Conservation (phyloP, 768 basidiomycete species). For the Lactifluus volemus region DNA sequence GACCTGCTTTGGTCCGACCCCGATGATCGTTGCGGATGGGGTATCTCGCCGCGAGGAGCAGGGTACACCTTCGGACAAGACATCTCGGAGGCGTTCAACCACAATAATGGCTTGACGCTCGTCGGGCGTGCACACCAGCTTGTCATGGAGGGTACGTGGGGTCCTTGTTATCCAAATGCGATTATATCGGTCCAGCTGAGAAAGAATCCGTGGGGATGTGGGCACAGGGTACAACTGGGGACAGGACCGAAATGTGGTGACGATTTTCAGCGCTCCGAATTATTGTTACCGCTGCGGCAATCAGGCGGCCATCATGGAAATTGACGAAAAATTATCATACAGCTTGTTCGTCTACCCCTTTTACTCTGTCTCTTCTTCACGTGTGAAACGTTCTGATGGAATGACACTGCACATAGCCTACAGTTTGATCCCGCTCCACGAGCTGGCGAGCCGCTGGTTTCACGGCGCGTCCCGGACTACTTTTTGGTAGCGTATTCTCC, state of each 20-base stretch:
- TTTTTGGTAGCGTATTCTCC: constrained; percentile 58
- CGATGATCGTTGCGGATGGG: constrained; percentile 99
- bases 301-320: constrained; percentile 99
- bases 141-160: constrained; percentile 85
- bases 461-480: constrained; percentile 89
- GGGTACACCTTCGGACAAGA: constrained; percentile 99
- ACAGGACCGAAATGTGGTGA: constrained; percentile 98
- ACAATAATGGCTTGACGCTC: constrained; percentile 95
- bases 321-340: constrained; percentile 95
- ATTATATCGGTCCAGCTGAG: not conserved
- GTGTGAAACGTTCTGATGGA: not conserved
- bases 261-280: constrained; percentile 99
- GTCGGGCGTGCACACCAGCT: constrained; percentile 92
- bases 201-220: not conserved
- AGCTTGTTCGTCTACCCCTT: constrained; percentile 58
- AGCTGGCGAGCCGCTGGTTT: constrained; percentile 96
- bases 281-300: constrained; percentile 99
- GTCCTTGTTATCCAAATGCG: not conserved
- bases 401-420: constrained; percentile 47
- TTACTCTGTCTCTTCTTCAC: not conserved
- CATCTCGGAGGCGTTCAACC: constrained; percentile 98
- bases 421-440: constrained; percentile 99
- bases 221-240: constrained; percentile 86
- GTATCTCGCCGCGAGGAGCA: constrained; percentile 96
- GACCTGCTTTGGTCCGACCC: constrained; percentile 99